Evolutionary conservation across 139 green algal genomes (phyloP), one percentile per base, ranked within the genome.

Genomic region (Eudorina sp.): DNA sequence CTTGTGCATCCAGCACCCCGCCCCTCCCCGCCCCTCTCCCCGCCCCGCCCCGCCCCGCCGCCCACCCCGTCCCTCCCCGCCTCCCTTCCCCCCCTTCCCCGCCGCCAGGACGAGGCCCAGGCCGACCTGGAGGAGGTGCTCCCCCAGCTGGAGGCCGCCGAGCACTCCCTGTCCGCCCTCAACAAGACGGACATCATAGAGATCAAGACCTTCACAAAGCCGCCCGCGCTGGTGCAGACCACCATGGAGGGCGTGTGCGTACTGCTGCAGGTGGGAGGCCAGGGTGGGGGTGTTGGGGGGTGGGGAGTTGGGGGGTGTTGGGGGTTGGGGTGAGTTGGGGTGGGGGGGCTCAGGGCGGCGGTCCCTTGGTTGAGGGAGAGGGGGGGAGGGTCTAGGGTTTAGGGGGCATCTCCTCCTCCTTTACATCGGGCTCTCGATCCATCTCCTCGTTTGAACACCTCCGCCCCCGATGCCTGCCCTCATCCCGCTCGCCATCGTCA

Each of bases 151-250:
- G 90, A 98, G 55, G 93, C 91, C 16, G 96, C 96, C 13, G 89
- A 96, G 77, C 91, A 94, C 73, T 93, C 94, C 34, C 93, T 98
- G 46, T 93, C 93, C 31, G 80, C 95, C 7, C 95, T 98, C 29
- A 98, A 97, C 92, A 96, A 97, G 91, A 90, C 84, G 0, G 95
- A 97, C 90, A 96, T 97, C 83, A 92, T 95, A 16, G 95, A 98
- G 90, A 97, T 98, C 86, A 97, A 97, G 90, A 95, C 93, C 19
- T 97, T 98, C 89, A 89, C 90, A 46, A 98, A 98, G 91, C 96
- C 96, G 41, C 96, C 96, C 13, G 73, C 91, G 1, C 91, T 97
- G 79, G 93, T 97, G 74, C 90, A 93, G 88, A 62, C 43, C 3
- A 95, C 94, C 55, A 94, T 98, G 93, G 95, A 98, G 86, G 95